phyloP scores from a whole-genome alignment of 352 stramenopile genomes.

The Hyaloperonospora arabidopsidis region DNA sequence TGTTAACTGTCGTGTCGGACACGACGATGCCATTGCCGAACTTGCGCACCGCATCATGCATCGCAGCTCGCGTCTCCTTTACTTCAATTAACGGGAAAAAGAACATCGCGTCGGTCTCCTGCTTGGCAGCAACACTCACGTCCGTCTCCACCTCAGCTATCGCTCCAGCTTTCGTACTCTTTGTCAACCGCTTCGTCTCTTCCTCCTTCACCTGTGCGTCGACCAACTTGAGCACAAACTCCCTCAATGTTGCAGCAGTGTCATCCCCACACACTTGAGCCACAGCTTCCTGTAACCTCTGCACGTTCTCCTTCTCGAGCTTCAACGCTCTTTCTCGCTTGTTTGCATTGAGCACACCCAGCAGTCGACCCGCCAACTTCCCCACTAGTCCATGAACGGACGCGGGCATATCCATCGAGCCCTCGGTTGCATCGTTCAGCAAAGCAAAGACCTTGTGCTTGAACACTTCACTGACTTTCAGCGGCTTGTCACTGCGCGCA shows the following conservation, averaged over 20 bases:
- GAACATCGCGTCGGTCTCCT: conserved; percentile 33
- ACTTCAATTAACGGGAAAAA: conserved; percentile 67
- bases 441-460: conserved; percentile 64
- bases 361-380: conserved; percentile 42
- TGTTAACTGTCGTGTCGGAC: conserved; percentile 82
- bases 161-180: conserved; percentile 15
- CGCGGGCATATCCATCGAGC: conserved; percentile 28
- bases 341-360: conserved; percentile 59
- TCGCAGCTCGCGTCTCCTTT: conserved; percentile 76
- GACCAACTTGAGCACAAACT: conserved; percentile 43
- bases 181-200: conserved; percentile 15
- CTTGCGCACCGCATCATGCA: conserved; percentile 82
- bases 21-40: conserved; percentile 58
- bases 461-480: conserved; percentile 72
- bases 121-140: conserved; percentile 4
- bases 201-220: conserved; percentile 27
- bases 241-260: conserved; percentile 31
- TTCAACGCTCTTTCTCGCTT: conserved; percentile 36
- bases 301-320: conserved; percentile 36
- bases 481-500: conserved; percentile 30
- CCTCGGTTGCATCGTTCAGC: conserved; percentile 39
- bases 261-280: conserved; percentile 35
- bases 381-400: conserved; percentile 48
- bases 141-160: conserved; percentile 7
- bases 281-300: conserved; percentile 38